These are phyloP conservation scores for Xylariaceae sp. DNA, from an alignment of 2,329 filamentous ascomycete species.

Conservation along the genomic window DNA sequence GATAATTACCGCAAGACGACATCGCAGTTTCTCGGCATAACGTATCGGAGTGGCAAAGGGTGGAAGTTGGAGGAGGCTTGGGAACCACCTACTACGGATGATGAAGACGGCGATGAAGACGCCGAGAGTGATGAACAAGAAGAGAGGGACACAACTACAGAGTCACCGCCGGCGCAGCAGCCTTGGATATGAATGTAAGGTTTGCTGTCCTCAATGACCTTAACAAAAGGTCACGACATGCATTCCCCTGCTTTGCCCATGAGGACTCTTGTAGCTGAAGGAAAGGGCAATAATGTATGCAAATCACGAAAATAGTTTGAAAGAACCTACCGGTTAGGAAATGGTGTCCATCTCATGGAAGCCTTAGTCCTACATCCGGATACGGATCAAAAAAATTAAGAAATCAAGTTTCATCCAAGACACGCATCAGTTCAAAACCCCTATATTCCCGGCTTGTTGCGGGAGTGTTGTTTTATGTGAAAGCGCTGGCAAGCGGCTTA, in stretches of 20 bases:
- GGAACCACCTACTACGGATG: constrained; percentile 67
- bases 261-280: constrained; percentile 20
- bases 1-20: constrained; percentile 62
- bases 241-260: constrained; percentile 25
- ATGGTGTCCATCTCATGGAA: too few species aligned
- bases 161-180: constrained; percentile 39
- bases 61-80: constrained; percentile 82
- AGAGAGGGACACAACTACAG: constrained; percentile 39
- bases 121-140: constrained; percentile 48
- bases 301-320: constrained; percentile 22
- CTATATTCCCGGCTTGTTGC: neutral
- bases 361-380: neutral
- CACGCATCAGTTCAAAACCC: neutral
- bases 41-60: constrained; percentile 68
- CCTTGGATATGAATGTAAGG: constrained; percentile 32
- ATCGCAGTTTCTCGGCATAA: constrained; percentile 59
- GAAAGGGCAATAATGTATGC: constrained; percentile 3
- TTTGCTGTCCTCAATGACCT: neutral
- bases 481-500: neutral
- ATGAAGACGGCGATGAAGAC: constrained; percentile 62
- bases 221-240: neutral
- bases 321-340: neutral
- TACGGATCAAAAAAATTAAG: constrained; percentile 20
- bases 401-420: constrained; percentile 5
- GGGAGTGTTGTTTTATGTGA: neutral